These are phyloP conservation scores for Penicillium rolfsii DNA, from an alignment of 2,329 filamentous ascomycete species.

Conservation along the genomic window DNA sequence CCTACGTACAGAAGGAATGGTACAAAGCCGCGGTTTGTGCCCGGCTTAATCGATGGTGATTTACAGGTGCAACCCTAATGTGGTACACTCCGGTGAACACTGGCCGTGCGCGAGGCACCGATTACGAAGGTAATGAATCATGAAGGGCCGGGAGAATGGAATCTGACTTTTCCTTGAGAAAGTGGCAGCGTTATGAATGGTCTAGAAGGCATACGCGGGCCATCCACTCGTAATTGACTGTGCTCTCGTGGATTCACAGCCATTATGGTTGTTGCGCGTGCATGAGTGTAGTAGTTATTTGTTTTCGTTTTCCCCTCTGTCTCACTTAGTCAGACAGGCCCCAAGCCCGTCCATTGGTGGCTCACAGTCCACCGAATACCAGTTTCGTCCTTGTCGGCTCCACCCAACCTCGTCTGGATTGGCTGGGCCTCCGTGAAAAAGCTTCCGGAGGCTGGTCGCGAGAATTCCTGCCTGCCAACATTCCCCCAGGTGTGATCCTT, in stretches of 20 bases:
- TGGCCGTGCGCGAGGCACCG: neutral
- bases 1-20: neutral
- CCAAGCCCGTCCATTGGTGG: neutral
- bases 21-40: neutral
- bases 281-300: neutral
- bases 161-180: neutral
- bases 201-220: neutral
- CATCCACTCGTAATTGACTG: neutral
- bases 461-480: slow-evolving; percentile 7
- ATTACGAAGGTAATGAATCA: neutral
- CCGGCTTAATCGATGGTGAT: neutral
- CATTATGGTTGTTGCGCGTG: neutral
- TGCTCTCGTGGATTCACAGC: neutral
- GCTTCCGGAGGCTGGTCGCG: slow-evolving; percentile 5
- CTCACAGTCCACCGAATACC: slow-evolving; percentile 26
- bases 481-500: slow-evolving; percentile 12
- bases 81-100: neutral
- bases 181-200: neutral
- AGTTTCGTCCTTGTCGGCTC: slow-evolving; percentile 8
- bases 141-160: neutral
- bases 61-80: neutral
- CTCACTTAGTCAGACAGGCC: neutral
- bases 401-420: slow-evolving; percentile 15
- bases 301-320: neutral
- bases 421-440: slow-evolving; percentile 13